phyloP scores from a whole-genome alignment of 371 early-diverging fungal genomes.

The Zancudomyces culisetae region DNA sequence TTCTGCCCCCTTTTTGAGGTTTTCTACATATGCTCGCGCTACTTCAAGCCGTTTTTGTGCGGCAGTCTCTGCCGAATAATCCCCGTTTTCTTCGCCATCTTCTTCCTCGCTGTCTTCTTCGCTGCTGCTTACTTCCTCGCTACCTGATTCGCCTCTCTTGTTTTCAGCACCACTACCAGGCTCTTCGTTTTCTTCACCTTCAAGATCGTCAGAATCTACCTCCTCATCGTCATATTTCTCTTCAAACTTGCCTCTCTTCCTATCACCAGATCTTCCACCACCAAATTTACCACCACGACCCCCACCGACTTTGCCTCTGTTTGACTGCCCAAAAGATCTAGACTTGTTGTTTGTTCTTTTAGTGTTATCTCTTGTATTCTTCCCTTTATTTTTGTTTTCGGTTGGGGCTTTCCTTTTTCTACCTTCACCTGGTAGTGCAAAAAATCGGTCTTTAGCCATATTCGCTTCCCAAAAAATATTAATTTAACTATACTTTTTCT shows the following conservation, averaged over 20 bases:
- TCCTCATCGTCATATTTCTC: not conserved
- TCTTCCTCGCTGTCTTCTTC: conserved; percentile 22
- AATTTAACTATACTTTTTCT: not conserved
- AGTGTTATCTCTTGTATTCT: not conserved
- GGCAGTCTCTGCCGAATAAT: conserved; percentile 44
- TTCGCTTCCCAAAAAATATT: not conserved
- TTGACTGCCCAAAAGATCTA: no score
- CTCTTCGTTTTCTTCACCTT: conserved; percentile 1
- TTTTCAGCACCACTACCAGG: conserved; percentile 32
- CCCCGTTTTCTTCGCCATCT: no score
- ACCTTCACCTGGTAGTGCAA: not conserved
- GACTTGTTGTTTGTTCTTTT: not conserved
- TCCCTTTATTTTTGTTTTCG: not conserved
- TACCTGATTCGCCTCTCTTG: not conserved
- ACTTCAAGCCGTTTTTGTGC: conserved; percentile 81
- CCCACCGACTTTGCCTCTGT: no score
- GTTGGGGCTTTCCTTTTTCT: not conserved
- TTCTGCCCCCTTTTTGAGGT: conserved; percentile 41
- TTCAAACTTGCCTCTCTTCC: not conserved
- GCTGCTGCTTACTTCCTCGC: not conserved
- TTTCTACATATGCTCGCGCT: conserved; percentile 73
- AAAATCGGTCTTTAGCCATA: conserved; percentile 2
- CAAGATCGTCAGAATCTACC: conserved; percentile 2
- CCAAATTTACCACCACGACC: no score
- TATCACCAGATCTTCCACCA: no score